Evolutionary conservation across 139 green algal genomes (phyloP).

Genomic region (Prasinococcaceae sp.): DNA sequence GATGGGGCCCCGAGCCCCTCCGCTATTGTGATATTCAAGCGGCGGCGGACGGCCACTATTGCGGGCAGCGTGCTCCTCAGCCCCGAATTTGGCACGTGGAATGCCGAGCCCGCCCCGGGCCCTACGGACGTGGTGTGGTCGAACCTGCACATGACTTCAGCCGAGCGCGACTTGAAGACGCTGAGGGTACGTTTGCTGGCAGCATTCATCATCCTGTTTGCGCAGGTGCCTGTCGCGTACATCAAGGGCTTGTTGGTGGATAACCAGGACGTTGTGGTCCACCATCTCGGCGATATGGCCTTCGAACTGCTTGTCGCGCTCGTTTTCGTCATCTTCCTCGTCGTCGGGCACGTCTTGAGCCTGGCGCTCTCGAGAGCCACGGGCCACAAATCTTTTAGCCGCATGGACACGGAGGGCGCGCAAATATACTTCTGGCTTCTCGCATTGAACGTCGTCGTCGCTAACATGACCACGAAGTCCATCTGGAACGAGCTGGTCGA

Average conservation of each 20-base stretch:
- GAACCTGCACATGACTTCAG: not conserved
- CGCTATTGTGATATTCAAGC: constrained; percentile 1
- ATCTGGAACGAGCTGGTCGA: not conserved
- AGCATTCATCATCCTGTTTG: constrained; percentile 2
- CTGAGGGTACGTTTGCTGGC: not conserved
- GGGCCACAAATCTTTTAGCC: not conserved
- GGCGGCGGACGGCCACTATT: constrained; percentile 1
- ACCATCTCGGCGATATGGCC: not conserved
- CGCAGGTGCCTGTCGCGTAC: not conserved
- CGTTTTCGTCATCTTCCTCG: constrained; percentile 6
- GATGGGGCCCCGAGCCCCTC: not conserved
- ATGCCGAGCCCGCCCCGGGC: not conserved
- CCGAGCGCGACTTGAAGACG: not conserved
- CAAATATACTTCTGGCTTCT: constrained; percentile 10
- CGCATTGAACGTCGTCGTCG: constrained; percentile 2
- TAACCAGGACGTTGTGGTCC: not conserved
- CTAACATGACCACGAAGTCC: constrained; percentile 1
- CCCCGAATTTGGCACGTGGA: not conserved
- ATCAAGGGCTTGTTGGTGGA: not conserved
- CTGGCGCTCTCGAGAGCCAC: not conserved
- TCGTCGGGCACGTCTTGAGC: constrained; percentile 2
- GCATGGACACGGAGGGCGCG: constrained; percentile 4
- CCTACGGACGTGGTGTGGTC: constrained; percentile 6
- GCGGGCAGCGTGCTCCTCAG: not conserved
- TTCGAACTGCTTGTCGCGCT: not conserved